A percentile compares a stretch with the other conserved stretches of the same genome.
phyloP scores from a whole-genome alignment of 2,329 filamentous ascomycete species.

The Colletotrichum noveboracense region DNA sequence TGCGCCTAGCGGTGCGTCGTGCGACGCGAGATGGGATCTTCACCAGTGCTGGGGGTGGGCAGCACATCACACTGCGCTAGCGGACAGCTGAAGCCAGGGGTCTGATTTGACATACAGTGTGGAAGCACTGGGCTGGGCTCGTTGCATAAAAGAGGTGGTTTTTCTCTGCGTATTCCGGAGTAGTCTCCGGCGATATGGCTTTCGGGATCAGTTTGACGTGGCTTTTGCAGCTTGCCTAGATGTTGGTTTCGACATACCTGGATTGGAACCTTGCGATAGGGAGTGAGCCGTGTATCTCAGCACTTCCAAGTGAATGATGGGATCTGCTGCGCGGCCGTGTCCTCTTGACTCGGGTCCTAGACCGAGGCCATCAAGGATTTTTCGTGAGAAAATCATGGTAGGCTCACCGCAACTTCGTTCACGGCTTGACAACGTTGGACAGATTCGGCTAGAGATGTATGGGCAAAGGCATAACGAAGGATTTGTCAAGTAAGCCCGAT shows the following conservation, averaged over 20 bases:
- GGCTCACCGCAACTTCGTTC: not conserved
- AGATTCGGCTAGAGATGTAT: not conserved
- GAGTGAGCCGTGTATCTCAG: not conserved
- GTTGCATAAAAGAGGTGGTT: not conserved
- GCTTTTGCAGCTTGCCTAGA: not conserved
- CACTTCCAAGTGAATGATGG: not conserved
- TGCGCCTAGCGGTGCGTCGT: not conserved
- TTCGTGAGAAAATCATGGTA: not conserved
- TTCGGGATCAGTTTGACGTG: accelerated
- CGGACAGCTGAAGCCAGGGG: not conserved
- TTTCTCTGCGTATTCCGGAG: not conserved
- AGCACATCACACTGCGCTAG: not conserved
- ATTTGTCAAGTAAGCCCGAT: not conserved
- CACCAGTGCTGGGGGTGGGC: not conserved
- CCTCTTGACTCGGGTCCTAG: too few species aligned
- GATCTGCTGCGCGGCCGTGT: not conserved
- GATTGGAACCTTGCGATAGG: not conserved
- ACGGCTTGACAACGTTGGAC: not conserved
- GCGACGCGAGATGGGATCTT: not conserved
- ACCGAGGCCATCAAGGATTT: too few species aligned
- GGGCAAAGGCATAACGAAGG: not conserved
- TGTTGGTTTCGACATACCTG: not conserved
- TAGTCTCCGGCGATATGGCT: not conserved
- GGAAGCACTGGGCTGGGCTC: not conserved
- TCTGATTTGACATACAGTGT: not conserved